A percentile compares a stretch with the other conserved stretches of the same genome.
These are phyloP conservation scores for Pseudonitzschia pungens DNA, from an alignment of 108 stramenopile genomes.

Conservation along the genomic window DNA sequence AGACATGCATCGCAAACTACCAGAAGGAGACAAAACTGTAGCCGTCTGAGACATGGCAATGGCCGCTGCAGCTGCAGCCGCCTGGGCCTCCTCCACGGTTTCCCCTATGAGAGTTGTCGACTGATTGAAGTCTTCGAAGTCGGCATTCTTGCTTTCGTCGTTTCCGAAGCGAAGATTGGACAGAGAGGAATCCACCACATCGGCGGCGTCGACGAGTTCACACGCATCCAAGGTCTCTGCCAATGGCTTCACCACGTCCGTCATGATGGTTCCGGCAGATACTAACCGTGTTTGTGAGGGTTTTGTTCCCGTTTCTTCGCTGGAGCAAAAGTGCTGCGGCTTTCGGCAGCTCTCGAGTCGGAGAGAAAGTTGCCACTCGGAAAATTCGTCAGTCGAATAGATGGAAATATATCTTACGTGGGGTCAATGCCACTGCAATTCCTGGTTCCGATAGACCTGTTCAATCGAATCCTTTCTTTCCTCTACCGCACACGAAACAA, in stretches of 20 bases:
- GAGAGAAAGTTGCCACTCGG: too few species aligned
- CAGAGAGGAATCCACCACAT: not conserved
- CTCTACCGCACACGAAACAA: too few species aligned
- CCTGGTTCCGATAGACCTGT: not conserved
- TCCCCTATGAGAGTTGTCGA: conserved; percentile 21
- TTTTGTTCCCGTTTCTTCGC: too few species aligned
- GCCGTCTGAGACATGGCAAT: not conserved
- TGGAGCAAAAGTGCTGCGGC: too few species aligned
- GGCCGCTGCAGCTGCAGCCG: conserved; percentile 12
- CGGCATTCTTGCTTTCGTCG: conserved; percentile 12
- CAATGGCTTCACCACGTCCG: conserved; percentile 19
- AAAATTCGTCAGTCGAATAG: too few species aligned
- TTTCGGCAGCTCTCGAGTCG: too few species aligned
- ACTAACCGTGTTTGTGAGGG: too few species aligned
- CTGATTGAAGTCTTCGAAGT: conserved; percentile 28
- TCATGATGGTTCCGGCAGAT: too few species aligned
- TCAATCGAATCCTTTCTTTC: not conserved
- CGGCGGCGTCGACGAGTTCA: conserved; percentile 19
- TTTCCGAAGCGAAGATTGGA: not conserved
- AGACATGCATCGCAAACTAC: not conserved
- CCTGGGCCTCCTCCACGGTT: conserved; percentile 33
- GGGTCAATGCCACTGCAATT: not conserved
- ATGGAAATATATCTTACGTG: too few species aligned
- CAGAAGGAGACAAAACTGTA: too few species aligned
- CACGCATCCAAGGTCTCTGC: conserved; percentile 30